These are phyloP conservation scores for Penicillium sclerotiorum DNA, from an alignment of 2,329 filamentous ascomycete species.

Conservation along the genomic window DNA sequence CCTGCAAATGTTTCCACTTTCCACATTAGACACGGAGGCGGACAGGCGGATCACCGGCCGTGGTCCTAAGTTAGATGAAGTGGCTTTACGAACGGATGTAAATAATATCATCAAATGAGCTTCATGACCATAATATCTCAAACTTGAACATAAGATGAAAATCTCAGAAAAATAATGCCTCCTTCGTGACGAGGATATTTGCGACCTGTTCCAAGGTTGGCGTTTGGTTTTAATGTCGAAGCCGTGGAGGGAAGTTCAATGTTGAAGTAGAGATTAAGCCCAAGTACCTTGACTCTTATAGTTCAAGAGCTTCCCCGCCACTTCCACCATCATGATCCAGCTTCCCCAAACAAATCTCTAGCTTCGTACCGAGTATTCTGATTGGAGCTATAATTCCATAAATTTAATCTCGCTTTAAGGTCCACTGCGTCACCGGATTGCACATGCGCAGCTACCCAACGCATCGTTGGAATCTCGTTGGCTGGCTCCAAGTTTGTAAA, in stretches of 20 bases:
- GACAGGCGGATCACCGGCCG: neutral
- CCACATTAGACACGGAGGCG: conserved; percentile 2
- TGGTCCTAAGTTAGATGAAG: neutral
- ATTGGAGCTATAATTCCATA: neutral
- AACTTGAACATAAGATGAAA: no score
- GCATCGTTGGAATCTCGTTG: neutral
- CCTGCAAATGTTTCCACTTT: no score
- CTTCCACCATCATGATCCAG: conserved; percentile 1
- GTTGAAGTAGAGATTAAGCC: no score
- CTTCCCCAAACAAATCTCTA: neutral
- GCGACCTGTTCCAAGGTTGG: no score
- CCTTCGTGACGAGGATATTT: no score
- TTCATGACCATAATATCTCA: neutral
- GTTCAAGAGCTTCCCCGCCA: conserved; percentile 22
- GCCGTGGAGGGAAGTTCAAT: no score
- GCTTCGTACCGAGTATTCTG: neutral
- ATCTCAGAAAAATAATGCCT: no score
- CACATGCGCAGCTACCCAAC: neutral
- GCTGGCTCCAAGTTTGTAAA: neutral
- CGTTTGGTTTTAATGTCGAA: no score
- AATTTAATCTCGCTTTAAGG: neutral
- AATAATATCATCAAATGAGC: neutral
- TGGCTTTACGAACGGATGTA: neutral
- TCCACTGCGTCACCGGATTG: no score
- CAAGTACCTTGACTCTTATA: no score